These are phyloP conservation scores for Pseudohalonectria lignicola DNA, from an alignment of 2,329 filamentous ascomycete species.

Conservation along the genomic window DNA sequence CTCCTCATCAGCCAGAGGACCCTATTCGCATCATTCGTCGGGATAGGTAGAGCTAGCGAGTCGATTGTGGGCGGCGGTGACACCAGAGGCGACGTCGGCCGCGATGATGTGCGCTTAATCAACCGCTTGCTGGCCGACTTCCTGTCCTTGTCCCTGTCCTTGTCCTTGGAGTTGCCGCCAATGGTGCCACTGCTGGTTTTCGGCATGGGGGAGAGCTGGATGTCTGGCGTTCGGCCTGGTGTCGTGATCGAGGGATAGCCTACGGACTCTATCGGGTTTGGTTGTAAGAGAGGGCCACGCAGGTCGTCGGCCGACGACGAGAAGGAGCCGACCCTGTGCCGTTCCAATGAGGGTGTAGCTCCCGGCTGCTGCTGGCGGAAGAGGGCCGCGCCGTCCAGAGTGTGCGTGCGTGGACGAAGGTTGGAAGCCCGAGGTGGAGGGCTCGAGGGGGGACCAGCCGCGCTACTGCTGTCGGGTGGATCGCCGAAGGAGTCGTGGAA, in stretches of 20 bases:
- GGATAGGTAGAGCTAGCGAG: slow-evolving; percentile 46
- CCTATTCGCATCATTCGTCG: slow-evolving; percentile 58
- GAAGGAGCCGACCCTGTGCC: slow-evolving; percentile 60
- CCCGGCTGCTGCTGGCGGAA: slow-evolving; percentile 32
- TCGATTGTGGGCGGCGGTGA: slow-evolving; percentile 46
- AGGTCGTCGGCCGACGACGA: slow-evolving; percentile 43
- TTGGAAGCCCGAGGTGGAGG: slow-evolving; percentile 24
- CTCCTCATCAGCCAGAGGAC: slow-evolving; percentile 68
- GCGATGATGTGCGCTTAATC: slow-evolving; percentile 42
- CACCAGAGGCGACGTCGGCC: slow-evolving; percentile 46
- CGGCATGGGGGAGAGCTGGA: neutral
- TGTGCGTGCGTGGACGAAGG: slow-evolving; percentile 44
- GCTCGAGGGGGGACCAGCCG: slow-evolving; percentile 21
- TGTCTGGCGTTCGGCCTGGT: slow-evolving; percentile 14
- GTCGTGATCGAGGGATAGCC: slow-evolving; percentile 26
- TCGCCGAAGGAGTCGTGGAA: slow-evolving; percentile 47
- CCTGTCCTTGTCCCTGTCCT: slow-evolving; percentile 27
- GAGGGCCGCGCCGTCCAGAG: slow-evolving; percentile 37
- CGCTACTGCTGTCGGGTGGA: slow-evolving; percentile 30
- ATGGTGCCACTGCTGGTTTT: neutral
- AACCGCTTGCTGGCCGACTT: slow-evolving; percentile 35
- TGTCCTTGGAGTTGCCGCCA: slow-evolving; percentile 18
- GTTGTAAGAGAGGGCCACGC: slow-evolving; percentile 22
- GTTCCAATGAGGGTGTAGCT: too few species aligned
- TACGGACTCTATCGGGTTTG: slow-evolving; percentile 29